Percentiles rank a stretch among this genome's conserved stretches.
Evolutionary conservation across 2,329 filamentous ascomycete species (phyloP).

Genomic region (Aspergillus floridensis): DNA sequence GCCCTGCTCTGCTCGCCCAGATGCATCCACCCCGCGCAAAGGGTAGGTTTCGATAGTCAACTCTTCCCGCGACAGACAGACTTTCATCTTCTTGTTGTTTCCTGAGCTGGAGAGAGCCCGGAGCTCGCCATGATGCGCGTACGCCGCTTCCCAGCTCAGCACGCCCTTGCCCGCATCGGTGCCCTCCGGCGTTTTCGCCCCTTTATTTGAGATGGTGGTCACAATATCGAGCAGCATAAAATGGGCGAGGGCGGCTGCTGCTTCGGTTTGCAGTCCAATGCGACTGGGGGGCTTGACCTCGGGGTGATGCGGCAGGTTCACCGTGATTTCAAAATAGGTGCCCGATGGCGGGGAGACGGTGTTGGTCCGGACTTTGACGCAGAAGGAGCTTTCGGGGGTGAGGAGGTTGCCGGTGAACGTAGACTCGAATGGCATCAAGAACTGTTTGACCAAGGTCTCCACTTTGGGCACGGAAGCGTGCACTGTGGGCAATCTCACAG

Average conservation of each 20-base stretch:
- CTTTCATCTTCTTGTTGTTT: conserved; percentile 32
- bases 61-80: conserved; percentile 28
- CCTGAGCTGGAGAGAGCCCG: conserved; percentile 19
- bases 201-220: conserved; percentile 27
- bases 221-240: conserved; percentile 41
- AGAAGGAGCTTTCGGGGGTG: conserved; percentile 36
- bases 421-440: conserved; percentile 46
- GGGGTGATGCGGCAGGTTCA: conserved; percentile 31
- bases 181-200: background rate
- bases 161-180: background rate
- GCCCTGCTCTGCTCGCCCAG: conserved; percentile 9
- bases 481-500: conserved; percentile 17
- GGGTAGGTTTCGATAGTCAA: conserved; percentile 25
- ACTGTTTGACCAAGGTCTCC: conserved; percentile 43
- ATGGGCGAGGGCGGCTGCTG: conserved; percentile 34
- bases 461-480: conserved; percentile 20
- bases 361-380: conserved; percentile 39
- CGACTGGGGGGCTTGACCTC: conserved; percentile 33
- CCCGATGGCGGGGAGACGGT: conserved; percentile 33
- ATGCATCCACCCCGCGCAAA: conserved; percentile 17
- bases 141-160: conserved; percentile 29
- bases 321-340: conserved; percentile 39
- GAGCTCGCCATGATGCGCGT: conserved; percentile 38
- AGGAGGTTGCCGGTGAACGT: conserved; percentile 39
- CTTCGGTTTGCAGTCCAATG: conserved; percentile 35